These are phyloP conservation scores for Daphne laureola DNA, from an alignment of 441 rosid species.

Conservation along the genomic window DNA sequence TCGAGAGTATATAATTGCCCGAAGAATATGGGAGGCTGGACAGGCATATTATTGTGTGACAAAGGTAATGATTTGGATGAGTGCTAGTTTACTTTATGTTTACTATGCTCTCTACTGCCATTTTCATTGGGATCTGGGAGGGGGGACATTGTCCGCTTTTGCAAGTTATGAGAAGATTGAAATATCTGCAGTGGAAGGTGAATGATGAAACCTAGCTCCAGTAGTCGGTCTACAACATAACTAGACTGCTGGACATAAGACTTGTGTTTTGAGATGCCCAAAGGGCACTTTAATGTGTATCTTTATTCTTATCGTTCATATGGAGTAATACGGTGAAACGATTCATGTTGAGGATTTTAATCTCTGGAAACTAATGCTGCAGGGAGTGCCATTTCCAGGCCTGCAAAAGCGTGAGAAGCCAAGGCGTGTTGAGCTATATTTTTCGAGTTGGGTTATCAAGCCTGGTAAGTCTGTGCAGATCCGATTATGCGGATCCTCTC, in stretches of 20 bases:
- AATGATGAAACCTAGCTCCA: too few species aligned
- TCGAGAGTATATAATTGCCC: constrained; percentile 78
- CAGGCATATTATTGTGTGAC: constrained; percentile 72
- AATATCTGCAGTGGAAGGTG: background rate
- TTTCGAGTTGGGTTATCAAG: constrained; percentile 90
- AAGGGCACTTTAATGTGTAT: too few species aligned
- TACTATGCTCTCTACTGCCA: background rate
- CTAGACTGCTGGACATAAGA: too few species aligned
- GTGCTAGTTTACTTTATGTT: background rate
- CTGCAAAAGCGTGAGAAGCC: constrained; percentile 74
- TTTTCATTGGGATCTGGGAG: background rate
- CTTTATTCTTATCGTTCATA: too few species aligned
- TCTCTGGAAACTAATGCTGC: constrained; percentile 12
- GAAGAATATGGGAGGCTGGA: constrained; percentile 90
- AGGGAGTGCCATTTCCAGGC: constrained; percentile 68
- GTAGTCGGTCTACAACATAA: too few species aligned
- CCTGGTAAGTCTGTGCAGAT: constrained; percentile 40
- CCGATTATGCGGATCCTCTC: constrained; percentile 5
- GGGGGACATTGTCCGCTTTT: background rate
- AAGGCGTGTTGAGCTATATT: constrained; percentile 84
- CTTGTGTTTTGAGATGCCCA: too few species aligned
- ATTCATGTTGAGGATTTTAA: too few species aligned
- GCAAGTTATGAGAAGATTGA: constrained; percentile 5
- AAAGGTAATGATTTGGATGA: constrained; percentile 38
- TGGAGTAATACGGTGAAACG: too few species aligned